A percentile compares a stretch with the other conserved stretches of the same genome.
Evolutionary conservation across 306 rosid species (phyloP).

Genomic region (Potentilla sterilis): DNA sequence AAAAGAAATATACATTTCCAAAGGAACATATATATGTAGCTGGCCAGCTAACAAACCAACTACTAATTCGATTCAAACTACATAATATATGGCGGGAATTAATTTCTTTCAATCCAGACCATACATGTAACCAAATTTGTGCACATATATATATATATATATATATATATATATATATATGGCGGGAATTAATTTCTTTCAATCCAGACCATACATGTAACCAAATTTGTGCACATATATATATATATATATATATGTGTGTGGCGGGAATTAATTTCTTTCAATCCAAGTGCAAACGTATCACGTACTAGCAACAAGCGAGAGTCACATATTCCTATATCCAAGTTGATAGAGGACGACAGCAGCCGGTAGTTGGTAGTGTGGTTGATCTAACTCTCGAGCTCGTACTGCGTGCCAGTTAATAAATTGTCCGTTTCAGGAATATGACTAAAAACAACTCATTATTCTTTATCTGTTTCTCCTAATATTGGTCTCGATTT

Average conservation of each 20-base stretch:
- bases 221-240: too few species aligned
- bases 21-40: not conserved
- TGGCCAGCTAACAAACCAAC: not conserved
- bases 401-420: not conserved
- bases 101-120: too few species aligned
- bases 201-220: not conserved
- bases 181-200: too few species aligned
- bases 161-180: too few species aligned
- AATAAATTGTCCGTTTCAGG: not conserved
- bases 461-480: not conserved
- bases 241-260: too few species aligned
- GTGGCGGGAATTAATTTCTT: too few species aligned
- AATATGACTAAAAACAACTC: not conserved
- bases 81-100: not conserved
- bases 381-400: slow-evolving; percentile 25
- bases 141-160: too few species aligned
- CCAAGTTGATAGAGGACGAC: not conserved
- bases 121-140: not conserved
- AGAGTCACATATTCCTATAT: not conserved
- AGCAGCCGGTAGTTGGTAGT: not conserved
- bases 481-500: not conserved
- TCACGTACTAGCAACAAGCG: not conserved
- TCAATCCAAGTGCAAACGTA: not conserved
- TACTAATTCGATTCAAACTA: not conserved
- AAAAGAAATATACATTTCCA: too few species aligned